A percentile compares a stretch with the other conserved stretches of the same genome.
These are phyloP conservation scores for Cryptosporidium xiaoi DNA, from an alignment of 169 alveolate genomes.

Conservation along the genomic window DNA sequence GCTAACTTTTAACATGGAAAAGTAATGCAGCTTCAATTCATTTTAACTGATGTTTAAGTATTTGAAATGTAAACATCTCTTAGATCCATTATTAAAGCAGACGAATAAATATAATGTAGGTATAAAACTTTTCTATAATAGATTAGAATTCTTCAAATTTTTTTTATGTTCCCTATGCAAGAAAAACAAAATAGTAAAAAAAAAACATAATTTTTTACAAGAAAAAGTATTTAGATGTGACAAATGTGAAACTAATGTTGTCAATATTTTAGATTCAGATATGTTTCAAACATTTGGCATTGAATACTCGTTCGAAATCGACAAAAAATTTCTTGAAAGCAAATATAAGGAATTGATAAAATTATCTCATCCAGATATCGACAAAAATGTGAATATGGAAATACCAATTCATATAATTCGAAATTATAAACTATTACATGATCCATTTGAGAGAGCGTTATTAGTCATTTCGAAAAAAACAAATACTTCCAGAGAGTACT, in stretches of 20 bases:
- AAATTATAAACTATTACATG: slow-evolving; percentile 14
- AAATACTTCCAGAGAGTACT: not conserved
- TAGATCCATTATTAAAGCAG: too few species aligned
- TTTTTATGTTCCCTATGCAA: not conserved
- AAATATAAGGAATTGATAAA: slow-evolving; percentile 48
- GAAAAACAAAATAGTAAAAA: not conserved
- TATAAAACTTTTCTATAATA: too few species aligned
- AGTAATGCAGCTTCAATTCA: too few species aligned
- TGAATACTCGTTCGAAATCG: slow-evolving; percentile 4
- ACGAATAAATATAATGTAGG: too few species aligned
- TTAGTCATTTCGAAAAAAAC: slow-evolving; percentile 1
- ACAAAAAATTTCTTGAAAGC: slow-evolving; percentile 14
- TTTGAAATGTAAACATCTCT: too few species aligned
- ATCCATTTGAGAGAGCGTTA: slow-evolving; percentile 66
- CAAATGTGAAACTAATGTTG: not conserved
- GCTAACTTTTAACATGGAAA: too few species aligned
- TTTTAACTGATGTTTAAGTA: too few species aligned
- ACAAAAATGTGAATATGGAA: not conserved
- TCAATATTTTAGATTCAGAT: slow-evolving; percentile 19
- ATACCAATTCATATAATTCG: slow-evolving; percentile 10
- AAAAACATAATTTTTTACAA: not conserved
- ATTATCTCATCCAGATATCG: slow-evolving; percentile 38
- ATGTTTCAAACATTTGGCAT: slow-evolving; percentile 56
- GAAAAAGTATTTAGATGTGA: not conserved
- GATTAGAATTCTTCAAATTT: not conserved